Base-by-base conservation (phyloP, 2,329 filamentous ascomycete species). In the Aspergillus sp. region DNA sequence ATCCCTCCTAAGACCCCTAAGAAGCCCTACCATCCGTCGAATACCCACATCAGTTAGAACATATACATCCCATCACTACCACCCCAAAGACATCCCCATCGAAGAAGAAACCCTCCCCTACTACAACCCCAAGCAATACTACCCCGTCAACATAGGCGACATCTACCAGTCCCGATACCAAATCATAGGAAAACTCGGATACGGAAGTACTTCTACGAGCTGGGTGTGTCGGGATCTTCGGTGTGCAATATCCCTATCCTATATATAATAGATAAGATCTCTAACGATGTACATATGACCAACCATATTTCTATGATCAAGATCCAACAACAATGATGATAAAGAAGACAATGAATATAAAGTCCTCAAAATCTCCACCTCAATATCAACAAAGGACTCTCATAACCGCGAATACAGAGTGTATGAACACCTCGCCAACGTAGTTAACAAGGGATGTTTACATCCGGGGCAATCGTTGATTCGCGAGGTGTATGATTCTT, bases 151-250 rank as follows among this genome's bases (percentile, higher is more conserved):
- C 0, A 63, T 79, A 5, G 77, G 77, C 1, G 70, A 81, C 38
- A 57, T 79, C 0, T 74, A 78, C 17, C 59, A 74, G 1, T 57
- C 67, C n/a, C 67, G 71, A 19, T 81, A 77, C 57, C 69, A 79
- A 61, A 57, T 74, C 0, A 41, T 76, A 0, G 68, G 73, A 0
- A 81, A 81, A 52, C 64, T 81, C 3, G 78, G 78, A 1, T 80
- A 69, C 62, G 78, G 78, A 13, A 72, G 70, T n/a, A 76, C 74
- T 25, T 80, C 78, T 1, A 81, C 78, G 0, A 75, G 77, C 9
- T 80, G 78, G 78, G 72, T 81, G 15, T 77, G 76, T n/a, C 71
- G 67, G 30, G 76, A 80, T 63, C 65, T 77, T 10, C 65, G 68
- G 72, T 72, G 58, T 41, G 53, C 41, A 15, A 2, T 21, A 41